phyloP scores from a whole-genome alignment of 495 filamentous ascomycete species.

The Xylaria bambusicola region DNA sequence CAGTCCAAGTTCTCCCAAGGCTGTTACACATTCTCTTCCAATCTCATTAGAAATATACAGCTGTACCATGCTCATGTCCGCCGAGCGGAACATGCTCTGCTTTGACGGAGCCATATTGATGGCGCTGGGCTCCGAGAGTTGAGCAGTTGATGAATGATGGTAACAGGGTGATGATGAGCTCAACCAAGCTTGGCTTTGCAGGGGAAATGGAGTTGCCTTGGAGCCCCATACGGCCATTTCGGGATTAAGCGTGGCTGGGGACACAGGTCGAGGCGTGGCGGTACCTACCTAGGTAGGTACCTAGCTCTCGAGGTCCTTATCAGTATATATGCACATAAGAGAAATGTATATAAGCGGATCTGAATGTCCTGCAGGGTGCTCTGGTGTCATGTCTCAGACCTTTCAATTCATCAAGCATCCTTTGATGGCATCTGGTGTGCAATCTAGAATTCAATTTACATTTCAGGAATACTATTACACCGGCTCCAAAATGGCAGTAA shows the following conservation, averaged over 20 bases:
- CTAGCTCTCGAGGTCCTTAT: too few relatives aligned
- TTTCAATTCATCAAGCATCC: too few relatives aligned
- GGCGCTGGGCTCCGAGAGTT: constrained; percentile 27
- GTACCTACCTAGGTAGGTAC: too few relatives aligned
- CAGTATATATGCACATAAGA: too few relatives aligned
- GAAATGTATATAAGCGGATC: too few relatives aligned
- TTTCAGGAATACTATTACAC: too few relatives aligned
- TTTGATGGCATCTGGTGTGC: too few relatives aligned
- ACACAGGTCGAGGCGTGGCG: too few relatives aligned
- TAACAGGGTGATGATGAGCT: constrained; percentile 20
- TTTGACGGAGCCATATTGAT: constrained; percentile 57
- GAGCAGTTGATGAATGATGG: constrained; percentile 23
- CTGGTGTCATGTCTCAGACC: too few relatives aligned
- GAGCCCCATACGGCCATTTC: constrained; percentile 17
- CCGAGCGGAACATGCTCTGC: constrained; percentile 98
- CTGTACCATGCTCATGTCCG: constrained; percentile 99
- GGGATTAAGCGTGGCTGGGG: constrained; percentile 24
- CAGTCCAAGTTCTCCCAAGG: constrained; percentile 90
- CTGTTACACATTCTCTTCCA: constrained; percentile 94
- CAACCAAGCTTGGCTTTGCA: constrained; percentile 16
- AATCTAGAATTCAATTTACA: too few relatives aligned
- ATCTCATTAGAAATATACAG: constrained; percentile 99
- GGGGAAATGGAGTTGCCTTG: constrained; percentile 26
- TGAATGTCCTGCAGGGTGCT: too few relatives aligned
- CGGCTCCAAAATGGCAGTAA: too few relatives aligned